Base-by-base conservation (phyloP, 2,329 filamentous ascomycete genomes). In the Diaporthe nobilis region DNA sequence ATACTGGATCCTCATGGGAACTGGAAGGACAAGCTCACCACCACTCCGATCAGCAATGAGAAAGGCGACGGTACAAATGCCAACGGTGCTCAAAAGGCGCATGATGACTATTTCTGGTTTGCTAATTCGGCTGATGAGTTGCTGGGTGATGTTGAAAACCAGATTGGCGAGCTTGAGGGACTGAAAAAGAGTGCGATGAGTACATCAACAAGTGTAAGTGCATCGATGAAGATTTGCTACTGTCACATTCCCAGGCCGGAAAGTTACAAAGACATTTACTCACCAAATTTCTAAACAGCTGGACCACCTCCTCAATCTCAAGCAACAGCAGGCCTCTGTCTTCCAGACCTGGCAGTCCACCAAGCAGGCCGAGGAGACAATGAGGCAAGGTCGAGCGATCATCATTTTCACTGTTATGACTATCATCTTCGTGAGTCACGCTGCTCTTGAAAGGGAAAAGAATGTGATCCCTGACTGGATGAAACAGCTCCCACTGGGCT, bases 351-450 rank as follows among this genome's bases (percentile, higher is more conserved):
- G 80, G 76, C 77, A 81, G 31, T 79, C 81, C 1, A 77, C 80
- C 4, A 77, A 77, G 25, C 78, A 80, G 31, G 80, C 81, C 12
- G 79, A 80, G 20, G 80, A 83, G 73, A 76, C 79, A 0, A 78
- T 81, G 25, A 77, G 77, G 20, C 83, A 84, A 71, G 82, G 82
- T 2, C 79, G 80, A 7, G 73, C 81, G 1, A 82, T 84, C 44
- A 80, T 84, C 78, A 75, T 81, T 25, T 84, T 83, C 60, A 84
- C 83, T 0, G 71, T 81, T 3, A 78, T 84, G 12, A 83, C 82
- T 1, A 83, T 84, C 22, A 76, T 84, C 47, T 83, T 84, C 58
- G 81, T 83, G 31, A 42, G 63, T 31, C 31, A 5, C 31, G 31
- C 31, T 31, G 31, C 31, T 31, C 31, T 31, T 31, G 31, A 31